Percentiles rank a stretch among this genome's conserved stretches.
Evolutionary conservation across 169 alveolate species (phyloP).

Genomic region (Babesia bovis): DNA sequence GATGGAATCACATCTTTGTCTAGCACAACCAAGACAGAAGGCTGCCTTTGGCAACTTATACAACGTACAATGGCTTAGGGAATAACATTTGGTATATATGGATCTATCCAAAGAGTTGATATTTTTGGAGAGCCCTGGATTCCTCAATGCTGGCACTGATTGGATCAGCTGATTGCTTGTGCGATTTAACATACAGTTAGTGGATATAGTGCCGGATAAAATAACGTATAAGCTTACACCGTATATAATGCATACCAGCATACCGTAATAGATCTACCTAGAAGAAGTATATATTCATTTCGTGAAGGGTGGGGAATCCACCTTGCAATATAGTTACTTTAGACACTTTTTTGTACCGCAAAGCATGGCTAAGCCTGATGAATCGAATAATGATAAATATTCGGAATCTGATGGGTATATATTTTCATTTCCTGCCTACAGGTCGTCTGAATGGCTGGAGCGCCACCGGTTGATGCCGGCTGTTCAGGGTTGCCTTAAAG

Average conservation of each 20-base stretch:
- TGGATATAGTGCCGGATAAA: not conserved
- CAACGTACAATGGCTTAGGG: too few relatives aligned
- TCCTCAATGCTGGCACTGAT: not conserved
- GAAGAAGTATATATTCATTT: too few relatives aligned
- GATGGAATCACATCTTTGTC: too few relatives aligned
- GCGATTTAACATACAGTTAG: conserved; percentile 2
- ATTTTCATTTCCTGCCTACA: conserved; percentile 61
- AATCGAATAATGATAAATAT: not conserved
- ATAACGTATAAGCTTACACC: not conserved
- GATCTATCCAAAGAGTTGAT: too few relatives aligned
- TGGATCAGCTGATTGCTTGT: not conserved
- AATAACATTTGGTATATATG: too few relatives aligned
- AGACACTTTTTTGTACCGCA: too few relatives aligned
- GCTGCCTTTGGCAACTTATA: too few relatives aligned
- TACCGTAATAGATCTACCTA: not conserved
- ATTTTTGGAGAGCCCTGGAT: not conserved
- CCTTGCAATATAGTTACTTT: too few relatives aligned
- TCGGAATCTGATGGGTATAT: not conserved
- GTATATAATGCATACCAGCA: not conserved
- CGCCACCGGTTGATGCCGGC: conserved; percentile 55
- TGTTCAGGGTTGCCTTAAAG: conserved; percentile 22
- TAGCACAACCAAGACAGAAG: too few relatives aligned
- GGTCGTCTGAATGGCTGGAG: conserved; percentile 64
- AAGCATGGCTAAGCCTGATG: not conserved
- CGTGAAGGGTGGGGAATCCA: too few relatives aligned